Percentiles rank a stretch among this genome's conserved stretches.
Conservation (phyloP, 306 rosid species). For the Begonia peltatifolia region DNA sequence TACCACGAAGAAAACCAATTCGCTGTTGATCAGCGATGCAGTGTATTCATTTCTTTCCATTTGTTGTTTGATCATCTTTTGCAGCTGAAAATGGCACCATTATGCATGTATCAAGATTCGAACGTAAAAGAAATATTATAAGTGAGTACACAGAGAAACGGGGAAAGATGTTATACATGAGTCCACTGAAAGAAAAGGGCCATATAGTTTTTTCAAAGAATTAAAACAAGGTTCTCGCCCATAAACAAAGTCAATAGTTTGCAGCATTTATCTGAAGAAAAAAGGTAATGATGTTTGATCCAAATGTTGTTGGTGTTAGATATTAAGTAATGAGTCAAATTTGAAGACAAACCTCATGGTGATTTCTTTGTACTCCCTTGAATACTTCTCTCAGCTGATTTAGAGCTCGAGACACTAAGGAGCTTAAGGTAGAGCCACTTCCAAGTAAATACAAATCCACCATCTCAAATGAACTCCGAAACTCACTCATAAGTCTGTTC, state of each 20-base stretch:
- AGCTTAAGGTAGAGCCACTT: slow-evolving; percentile 15
- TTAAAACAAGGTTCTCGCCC: too few relatives aligned
- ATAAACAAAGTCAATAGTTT: not conserved
- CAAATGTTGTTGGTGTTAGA: not conserved
- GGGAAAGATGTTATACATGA: too few relatives aligned
- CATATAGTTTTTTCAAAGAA: too few relatives aligned
- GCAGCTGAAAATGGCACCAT: slow-evolving; percentile 38
- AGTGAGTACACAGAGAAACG: not conserved
- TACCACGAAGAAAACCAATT: slow-evolving; percentile 71
- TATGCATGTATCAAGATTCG: not conserved
- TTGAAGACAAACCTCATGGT: slow-evolving; percentile 56
- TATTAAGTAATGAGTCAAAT: slow-evolving; percentile 1
- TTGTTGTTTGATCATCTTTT: slow-evolving; percentile 45
- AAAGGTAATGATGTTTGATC: not conserved
- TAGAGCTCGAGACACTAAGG: slow-evolving; percentile 32
- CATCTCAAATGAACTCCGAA: slow-evolving; percentile 14
- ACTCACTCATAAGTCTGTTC: slow-evolving; percentile 25
- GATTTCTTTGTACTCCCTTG: slow-evolving; percentile 35
- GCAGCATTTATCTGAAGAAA: too few relatives aligned
- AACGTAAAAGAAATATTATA: not conserved
- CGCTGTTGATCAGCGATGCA: slow-evolving; percentile 44
- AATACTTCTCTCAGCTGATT: slow-evolving; percentile 32
- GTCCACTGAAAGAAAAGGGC: too few relatives aligned
- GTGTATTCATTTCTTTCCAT: slow-evolving; percentile 56
- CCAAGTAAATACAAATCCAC: slow-evolving; percentile 24